Conservation (phyloP, 2,329 filamentous ascomycete species). For the Monilinia aucupariae region DNA sequence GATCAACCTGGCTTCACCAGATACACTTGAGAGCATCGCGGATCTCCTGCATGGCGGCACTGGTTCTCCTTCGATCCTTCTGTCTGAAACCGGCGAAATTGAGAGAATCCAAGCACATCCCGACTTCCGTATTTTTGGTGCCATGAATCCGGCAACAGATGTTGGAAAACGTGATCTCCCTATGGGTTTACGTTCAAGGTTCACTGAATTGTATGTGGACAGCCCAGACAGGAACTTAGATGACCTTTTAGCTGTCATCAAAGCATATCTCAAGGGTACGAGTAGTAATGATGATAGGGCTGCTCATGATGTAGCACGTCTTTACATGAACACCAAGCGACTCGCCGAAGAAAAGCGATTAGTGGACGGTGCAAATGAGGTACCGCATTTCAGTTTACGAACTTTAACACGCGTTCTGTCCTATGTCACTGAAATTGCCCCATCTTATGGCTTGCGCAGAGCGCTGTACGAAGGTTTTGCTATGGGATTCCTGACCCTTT, state of each 20-base stretch:
- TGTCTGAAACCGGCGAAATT: constrained; percentile 90
- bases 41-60: constrained; percentile 74
- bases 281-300: constrained; percentile 67
- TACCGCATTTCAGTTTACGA: constrained; percentile 93
- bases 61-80: constrained; percentile 71
- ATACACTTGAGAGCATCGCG: constrained; percentile 89
- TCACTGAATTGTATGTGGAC: constrained; percentile 91
- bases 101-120: constrained; percentile 85
- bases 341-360: constrained; percentile 76
- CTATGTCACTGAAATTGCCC: constrained; percentile 80
- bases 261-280: constrained; percentile 73
- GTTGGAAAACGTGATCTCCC: constrained; percentile 93
- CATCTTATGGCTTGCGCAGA: constrained; percentile 76
- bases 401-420: constrained; percentile 85
- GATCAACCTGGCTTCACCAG: constrained; percentile 91
- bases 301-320: constrained; percentile 71
- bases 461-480: constrained; percentile 92
- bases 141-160: constrained; percentile 98
- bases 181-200: constrained; percentile 79
- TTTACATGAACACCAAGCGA: constrained; percentile 84
- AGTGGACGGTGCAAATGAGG: constrained; percentile 91
- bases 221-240: constrained; percentile 83
- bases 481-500: constrained; percentile 92
- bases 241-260: constrained; percentile 81
- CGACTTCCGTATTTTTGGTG: constrained; percentile 92